Evolutionary conservation across 306 rosid genomes (phyloP), one percentile per base, ranked within the genome.

Genomic region (Dryas octopetala): DNA sequence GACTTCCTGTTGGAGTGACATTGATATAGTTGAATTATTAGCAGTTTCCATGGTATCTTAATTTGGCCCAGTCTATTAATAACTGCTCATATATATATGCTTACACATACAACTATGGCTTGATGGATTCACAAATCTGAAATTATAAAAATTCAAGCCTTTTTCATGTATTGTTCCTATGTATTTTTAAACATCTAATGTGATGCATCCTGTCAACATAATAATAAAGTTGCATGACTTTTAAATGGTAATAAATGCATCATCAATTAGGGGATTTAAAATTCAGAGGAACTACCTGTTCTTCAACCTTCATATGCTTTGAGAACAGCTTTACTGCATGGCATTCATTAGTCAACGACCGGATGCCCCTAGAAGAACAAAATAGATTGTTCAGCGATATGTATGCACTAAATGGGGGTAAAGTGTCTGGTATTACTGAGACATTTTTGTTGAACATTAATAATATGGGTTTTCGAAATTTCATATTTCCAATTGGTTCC

Each of bases 301-400:
- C 89, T 63, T 90, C 85, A 67, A 91, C 71, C 80, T 95, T 95
- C 88, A 95, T 85, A 78, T 95, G 98, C 88, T 95, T 95, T 9
- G 98, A 85, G 78, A 95, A 95, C 19, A 95, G 83, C 87, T 95
- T 95, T 0, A 66, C 91, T 5, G 96, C 87, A 58, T 49, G 91
- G 62, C 98, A 95, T 49, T 87, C 86, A 76, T 81, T 76, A 6
- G 98, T 91, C 32, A 95, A 44, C 2, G 93, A 82, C 11, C 88
- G 90, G 51, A 95, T 81, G 17, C 96, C 95, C 80, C 96, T 93
- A 47, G 0, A 57, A 5, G 62, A 64, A 28, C 55, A 80, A 16
- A 71, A 86, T 15, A 46, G 41, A 76, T 57, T 4, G 19, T 15
- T 67, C 69, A 38, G 79, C 3, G 9, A n/a, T 10, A 79, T n/a